phyloP scores from a whole-genome alignment of 1,139 yeast genomes.

The Candida tunisiensis region DNA sequence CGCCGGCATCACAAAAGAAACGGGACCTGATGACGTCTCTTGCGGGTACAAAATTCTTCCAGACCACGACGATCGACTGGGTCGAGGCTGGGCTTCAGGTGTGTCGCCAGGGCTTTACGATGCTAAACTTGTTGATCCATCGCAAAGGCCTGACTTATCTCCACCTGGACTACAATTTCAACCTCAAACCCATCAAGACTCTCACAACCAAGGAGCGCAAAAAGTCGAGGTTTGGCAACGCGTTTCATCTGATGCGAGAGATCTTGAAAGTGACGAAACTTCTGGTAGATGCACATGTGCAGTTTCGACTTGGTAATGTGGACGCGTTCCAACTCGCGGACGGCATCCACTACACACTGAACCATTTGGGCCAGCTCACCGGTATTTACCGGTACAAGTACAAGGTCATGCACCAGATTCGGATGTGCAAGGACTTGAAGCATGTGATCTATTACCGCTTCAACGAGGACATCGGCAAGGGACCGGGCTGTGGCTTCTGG shows the following conservation, averaged over 20 bases:
- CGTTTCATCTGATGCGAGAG: constrained; percentile 88
- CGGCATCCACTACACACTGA: constrained; percentile 76
- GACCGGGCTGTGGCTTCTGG: constrained; percentile 99
- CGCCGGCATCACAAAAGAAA: constrained; percentile 28
- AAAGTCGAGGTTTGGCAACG: constrained; percentile 89
- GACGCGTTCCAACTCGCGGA: constrained; percentile 94
- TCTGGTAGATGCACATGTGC: constrained; percentile 87
- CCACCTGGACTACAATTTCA: constrained; percentile 90
- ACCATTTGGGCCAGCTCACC: constrained; percentile 88
- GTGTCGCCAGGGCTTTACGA: constrained; percentile 84
- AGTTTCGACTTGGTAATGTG: constrained; percentile 72
- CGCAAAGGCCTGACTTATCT: constrained; percentile 81
- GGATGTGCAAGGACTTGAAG: constrained; percentile 89
- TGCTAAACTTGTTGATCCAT: constrained; percentile 82
- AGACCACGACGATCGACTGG: constrained; percentile 90
- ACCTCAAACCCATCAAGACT: constrained; percentile 90
- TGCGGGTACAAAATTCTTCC: constrained; percentile 72
- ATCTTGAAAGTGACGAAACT: constrained; percentile 66
- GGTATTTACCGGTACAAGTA: constrained; percentile 96
- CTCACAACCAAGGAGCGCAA: constrained; percentile 93
- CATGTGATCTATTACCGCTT: constrained; percentile 78
- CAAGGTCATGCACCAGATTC: constrained; percentile 94
- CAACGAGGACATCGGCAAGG: constrained; percentile 75
- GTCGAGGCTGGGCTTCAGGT: constrained; percentile 95
- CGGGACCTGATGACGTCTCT: constrained; percentile 49